These are phyloP conservation scores for Pseudocercospora ulei DNA, from an alignment of 2,329 filamentous ascomycete genomes.

Conservation along the genomic window DNA sequence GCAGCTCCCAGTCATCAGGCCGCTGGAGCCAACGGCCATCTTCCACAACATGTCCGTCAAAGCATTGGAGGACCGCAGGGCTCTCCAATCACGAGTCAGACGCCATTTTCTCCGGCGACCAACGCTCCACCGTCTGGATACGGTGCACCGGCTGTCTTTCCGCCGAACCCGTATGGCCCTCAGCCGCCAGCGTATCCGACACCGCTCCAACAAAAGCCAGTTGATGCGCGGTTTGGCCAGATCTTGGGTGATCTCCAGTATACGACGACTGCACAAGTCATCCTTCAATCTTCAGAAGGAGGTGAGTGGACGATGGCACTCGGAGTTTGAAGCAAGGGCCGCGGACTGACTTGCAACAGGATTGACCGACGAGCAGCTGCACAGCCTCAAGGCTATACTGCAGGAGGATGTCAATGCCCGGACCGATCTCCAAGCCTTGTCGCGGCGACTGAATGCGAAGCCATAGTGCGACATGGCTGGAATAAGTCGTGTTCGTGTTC, in stretches of 20 bases:
- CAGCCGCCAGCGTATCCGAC: slow-evolving; percentile 32
- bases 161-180: slow-evolving; percentile 35
- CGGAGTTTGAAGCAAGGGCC: neutral
- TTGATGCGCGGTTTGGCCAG: slow-evolving; percentile 24
- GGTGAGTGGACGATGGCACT: neutral
- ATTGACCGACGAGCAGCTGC: slow-evolving; percentile 52
- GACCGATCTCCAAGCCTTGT: slow-evolving; percentile 44
- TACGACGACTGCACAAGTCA: slow-evolving; percentile 36
- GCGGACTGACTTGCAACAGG: neutral
- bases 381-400: slow-evolving; percentile 60
- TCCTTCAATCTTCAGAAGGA: slow-evolving; percentile 29
- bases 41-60: slow-evolving; percentile 22
- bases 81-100: slow-evolving; percentile 34
- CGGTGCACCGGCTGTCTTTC: slow-evolving; percentile 28
- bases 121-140: slow-evolving; percentile 23
- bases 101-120: slow-evolving; percentile 36
- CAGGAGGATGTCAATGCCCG: slow-evolving; percentile 55
- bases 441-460: slow-evolving; percentile 20
- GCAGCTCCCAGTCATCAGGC: slow-evolving; percentile 31
- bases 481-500: neutral
- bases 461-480: neutral
- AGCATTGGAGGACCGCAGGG: slow-evolving; percentile 27
- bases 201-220: slow-evolving; percentile 21
- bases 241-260: slow-evolving; percentile 40
- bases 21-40: slow-evolving; percentile 19